Conservation (phyloP, 495 filamentous ascomycete genomes). For the Haplographium delicatum region DNA sequence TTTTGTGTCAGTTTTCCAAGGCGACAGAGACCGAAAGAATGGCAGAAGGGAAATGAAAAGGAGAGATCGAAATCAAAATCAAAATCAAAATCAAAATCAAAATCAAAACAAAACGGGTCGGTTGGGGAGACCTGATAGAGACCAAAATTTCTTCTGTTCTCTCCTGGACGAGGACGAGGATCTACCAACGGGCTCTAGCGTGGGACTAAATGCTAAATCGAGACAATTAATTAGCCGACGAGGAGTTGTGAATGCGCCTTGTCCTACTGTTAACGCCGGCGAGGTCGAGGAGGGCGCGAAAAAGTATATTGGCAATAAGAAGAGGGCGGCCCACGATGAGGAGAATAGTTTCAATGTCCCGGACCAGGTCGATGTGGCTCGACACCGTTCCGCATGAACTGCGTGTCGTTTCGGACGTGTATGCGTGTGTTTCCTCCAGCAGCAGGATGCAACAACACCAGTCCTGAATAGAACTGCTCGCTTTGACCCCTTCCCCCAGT, state of each 20-base stretch:
- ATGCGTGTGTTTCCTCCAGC: neutral
- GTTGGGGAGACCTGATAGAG: neutral
- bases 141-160: constrained; percentile 6
- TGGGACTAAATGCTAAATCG: neutral
- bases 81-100: no score
- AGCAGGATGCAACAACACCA: neutral
- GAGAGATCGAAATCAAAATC: no score
- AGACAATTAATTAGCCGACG: constrained; percentile 4
- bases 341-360: no score
- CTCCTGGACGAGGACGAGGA: neutral
- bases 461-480: neutral
- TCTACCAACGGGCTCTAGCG: constrained; percentile 3
- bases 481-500: neutral
- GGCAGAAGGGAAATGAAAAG: no score
- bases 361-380: neutral
- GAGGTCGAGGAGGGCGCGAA: neutral
- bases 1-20: neutral
- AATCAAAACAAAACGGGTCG: no score
- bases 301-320: constrained; percentile 4
- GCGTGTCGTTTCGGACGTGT: neutral
- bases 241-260: neutral
- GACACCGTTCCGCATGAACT: neutral
- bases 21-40: neutral
- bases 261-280: neutral
- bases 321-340: no score